Percentiles rank a stretch among this genome's conserved stretches.
phyloP scores from a whole-genome alignment of 495 filamentous ascomycete species.

The Penicillium psychrofluorescens region DNA sequence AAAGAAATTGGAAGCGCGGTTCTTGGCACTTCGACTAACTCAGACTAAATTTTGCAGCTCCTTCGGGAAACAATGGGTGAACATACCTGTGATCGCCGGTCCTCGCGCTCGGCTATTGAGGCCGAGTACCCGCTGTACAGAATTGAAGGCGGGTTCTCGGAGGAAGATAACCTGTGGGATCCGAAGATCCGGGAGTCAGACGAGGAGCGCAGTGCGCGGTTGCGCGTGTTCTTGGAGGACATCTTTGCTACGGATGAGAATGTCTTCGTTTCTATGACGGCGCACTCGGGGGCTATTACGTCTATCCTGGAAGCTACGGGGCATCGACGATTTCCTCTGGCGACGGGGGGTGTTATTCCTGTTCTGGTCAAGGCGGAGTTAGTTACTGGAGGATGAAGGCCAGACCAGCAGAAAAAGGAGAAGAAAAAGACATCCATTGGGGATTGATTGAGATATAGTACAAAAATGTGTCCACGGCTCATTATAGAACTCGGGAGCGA shows the following conservation, averaged over 20 bases:
- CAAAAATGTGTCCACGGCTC: constrained; percentile 13
- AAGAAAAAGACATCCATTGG: neutral
- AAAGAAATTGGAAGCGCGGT: too few species aligned
- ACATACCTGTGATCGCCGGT: constrained; percentile 77
- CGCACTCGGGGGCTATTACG: constrained; percentile 63
- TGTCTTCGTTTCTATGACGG: constrained; percentile 61
- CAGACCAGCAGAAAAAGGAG: constrained; percentile 17
- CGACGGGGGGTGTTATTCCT: constrained; percentile 66
- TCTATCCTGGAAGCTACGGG: constrained; percentile 52
- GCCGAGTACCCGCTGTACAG: constrained; percentile 50
- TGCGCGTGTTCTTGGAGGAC: constrained; percentile 51
- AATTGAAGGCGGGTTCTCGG: constrained; percentile 58
- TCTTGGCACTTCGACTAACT: too few species aligned
- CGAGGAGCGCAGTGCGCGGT: constrained; percentile 47
- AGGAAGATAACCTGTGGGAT: constrained; percentile 54
- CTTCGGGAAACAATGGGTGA: constrained; percentile 67
- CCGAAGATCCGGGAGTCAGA: constrained; percentile 47
- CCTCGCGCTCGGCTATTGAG: constrained; percentile 49
- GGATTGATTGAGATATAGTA: constrained; percentile 19
- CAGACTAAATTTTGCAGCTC: constrained; percentile 15
- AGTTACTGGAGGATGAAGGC: too few species aligned
- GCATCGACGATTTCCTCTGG: constrained; percentile 58
- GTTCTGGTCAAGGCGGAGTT: constrained; percentile 54
- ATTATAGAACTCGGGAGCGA: neutral
- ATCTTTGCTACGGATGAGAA: constrained; percentile 55